phyloP scores from a whole-genome alignment of 179 eudicot genomes.

The Drosera spatulata region DNA sequence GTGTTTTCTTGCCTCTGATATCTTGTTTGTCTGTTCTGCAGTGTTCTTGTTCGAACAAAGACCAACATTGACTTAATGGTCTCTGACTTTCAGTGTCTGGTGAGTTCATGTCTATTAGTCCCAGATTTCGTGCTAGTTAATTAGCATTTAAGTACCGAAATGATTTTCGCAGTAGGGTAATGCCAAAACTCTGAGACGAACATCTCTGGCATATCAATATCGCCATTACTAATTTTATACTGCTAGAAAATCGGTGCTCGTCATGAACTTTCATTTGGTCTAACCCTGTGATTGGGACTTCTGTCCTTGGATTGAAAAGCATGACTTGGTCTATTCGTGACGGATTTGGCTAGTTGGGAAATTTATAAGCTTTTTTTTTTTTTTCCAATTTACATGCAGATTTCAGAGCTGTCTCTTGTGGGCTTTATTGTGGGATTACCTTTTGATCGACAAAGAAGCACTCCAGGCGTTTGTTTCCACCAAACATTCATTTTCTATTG shows the following conservation, averaged over 20 bases:
- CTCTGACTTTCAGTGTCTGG: constrained; percentile 62
- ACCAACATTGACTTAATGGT: constrained; percentile 75
- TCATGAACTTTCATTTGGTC: too few species aligned
- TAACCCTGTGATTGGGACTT: too few species aligned
- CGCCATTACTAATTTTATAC: too few species aligned
- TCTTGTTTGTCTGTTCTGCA: constrained; percentile 15
- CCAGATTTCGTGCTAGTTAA: too few species aligned
- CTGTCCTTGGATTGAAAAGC: too few species aligned
- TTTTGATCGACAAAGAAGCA: constrained; percentile 27
- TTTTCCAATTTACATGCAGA: constrained; percentile 30
- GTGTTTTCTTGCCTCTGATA: not conserved
- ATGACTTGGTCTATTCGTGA: too few species aligned
- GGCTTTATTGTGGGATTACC: constrained; percentile 78
- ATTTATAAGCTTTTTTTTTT: constrained; percentile 2
- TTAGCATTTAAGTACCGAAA: too few species aligned
- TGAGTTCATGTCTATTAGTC: constrained; percentile 20
- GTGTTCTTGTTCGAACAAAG: constrained; percentile 80
- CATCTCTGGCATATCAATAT: too few species aligned
- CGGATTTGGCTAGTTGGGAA: not conserved
- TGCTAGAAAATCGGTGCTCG: too few species aligned
- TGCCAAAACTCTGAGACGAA: too few species aligned
- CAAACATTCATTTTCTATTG: not conserved
- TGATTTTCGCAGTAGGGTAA: too few species aligned
- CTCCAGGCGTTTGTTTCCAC: constrained; percentile 33
- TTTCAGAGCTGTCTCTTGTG: constrained; percentile 40